Evolutionary conservation across 1,284 basidiomycete species (phyloP).

Genomic region (Chiua sp.): DNA sequence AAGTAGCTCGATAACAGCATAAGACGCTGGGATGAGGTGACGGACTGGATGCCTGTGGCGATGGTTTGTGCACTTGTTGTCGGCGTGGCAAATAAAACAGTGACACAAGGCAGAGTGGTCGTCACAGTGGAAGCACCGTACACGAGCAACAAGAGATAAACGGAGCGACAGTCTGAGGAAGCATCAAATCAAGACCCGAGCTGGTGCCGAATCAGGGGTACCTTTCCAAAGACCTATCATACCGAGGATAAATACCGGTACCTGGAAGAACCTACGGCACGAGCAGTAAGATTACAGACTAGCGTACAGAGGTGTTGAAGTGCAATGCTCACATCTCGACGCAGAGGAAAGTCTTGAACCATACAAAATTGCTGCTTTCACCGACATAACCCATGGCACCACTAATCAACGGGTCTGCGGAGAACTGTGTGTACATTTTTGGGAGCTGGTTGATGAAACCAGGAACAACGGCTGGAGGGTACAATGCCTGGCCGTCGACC

Average conservation of each 20-base stretch:
- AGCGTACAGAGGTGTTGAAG: conserved; percentile 11
- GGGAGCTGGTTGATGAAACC: conserved; percentile 46
- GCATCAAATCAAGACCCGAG: not conserved
- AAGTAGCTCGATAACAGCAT: conserved; percentile 75
- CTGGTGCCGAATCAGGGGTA: conserved; percentile 24
- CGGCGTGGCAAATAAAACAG: conserved; percentile 58
- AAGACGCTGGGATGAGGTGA: conserved; percentile 50
- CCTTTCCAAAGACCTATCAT: conserved; percentile 70
- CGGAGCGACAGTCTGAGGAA: conserved; percentile 46
- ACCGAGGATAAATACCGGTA: conserved; percentile 78
- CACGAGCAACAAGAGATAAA: conserved; percentile 64
- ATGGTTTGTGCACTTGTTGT: conserved; percentile 40
- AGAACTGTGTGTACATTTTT: conserved; percentile 52
- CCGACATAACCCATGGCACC: conserved; percentile 53
- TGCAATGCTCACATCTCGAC: conserved; percentile 56
- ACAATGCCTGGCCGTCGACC: conserved; percentile 73
- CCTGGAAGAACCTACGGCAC: conserved; percentile 65
- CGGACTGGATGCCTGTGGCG: conserved; percentile 38
- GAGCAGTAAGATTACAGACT: conserved; percentile 20
- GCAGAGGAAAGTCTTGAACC: conserved; percentile 70
- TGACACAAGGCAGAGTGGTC: conserved; percentile 75
- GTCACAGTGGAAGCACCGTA: conserved; percentile 83
- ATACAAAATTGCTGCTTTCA: conserved; percentile 46
- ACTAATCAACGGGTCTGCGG: conserved; percentile 68
- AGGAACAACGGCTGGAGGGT: conserved; percentile 59